These are phyloP conservation scores for Cyberlindnera amylophila DNA, from an alignment of 805 yeast species.

Conservation along the genomic window DNA sequence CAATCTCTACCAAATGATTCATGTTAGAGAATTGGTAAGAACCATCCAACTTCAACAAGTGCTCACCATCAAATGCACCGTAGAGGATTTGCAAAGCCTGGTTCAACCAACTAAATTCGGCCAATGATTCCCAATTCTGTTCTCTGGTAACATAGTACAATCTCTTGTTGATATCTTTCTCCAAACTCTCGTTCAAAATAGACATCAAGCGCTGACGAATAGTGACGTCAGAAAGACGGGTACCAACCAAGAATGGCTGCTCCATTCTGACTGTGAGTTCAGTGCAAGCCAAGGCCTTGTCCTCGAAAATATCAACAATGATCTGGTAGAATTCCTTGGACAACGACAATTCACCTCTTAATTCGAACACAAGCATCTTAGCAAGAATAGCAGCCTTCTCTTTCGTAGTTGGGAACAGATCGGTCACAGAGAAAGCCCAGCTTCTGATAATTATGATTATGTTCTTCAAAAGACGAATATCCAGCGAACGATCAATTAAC, in stretches of 20 bases:
- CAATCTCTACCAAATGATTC: constrained; percentile 33
- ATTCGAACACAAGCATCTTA: constrained; percentile 91
- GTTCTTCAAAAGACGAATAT: constrained; percentile 66
- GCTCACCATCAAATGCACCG: constrained; percentile 63
- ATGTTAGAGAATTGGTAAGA: constrained; percentile 55
- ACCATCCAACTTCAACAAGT: constrained; percentile 41
- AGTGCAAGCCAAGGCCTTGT: constrained; percentile 69
- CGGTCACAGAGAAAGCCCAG: constrained; percentile 86
- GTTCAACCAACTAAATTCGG: constrained; percentile 92
- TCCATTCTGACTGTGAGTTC: constrained; percentile 94
- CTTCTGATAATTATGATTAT: constrained; percentile 74
- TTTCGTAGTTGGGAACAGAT: constrained; percentile 87
- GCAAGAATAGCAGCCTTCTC: constrained; percentile 93
- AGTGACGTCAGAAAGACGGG: constrained; percentile 71
- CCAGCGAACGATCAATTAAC: constrained; percentile 82
- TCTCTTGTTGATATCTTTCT: constrained; percentile 71
- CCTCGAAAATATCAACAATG: constrained; percentile 82
- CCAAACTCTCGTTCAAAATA: constrained; percentile 74
- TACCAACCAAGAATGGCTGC: constrained; percentile 93
- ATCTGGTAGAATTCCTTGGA: constrained; percentile 81
- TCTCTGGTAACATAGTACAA: constrained; percentile 85
- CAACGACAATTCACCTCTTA: constrained; percentile 75
- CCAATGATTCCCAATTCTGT: constrained; percentile 94
- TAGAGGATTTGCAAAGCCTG: constrained; percentile 86
- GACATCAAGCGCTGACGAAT: constrained; percentile 76